These are phyloP conservation scores for Kuraishia floccosa DNA, from an alignment of 805 yeast genomes.

Conservation along the genomic window DNA sequence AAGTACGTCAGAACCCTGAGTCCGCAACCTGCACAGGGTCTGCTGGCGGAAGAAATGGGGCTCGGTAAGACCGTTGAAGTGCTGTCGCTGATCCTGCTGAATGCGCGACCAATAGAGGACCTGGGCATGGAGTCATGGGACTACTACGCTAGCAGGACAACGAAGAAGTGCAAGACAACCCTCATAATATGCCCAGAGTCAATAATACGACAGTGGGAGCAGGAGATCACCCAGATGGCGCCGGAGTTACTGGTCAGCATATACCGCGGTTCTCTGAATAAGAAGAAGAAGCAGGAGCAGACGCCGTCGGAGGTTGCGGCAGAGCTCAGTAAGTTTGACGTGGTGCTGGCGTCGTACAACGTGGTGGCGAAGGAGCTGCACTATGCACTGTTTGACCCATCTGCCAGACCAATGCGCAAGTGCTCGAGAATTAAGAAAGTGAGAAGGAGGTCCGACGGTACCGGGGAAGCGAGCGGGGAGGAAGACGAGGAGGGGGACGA, in stretches of 20 bases:
- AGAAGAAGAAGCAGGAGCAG: slow-evolving; percentile 17
- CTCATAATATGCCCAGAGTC: slow-evolving; percentile 81
- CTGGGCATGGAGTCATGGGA: slow-evolving; percentile 18
- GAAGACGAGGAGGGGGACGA: slow-evolving; percentile 2
- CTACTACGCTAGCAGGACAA: slow-evolving; percentile 28
- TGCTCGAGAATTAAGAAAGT: slow-evolving; percentile 17
- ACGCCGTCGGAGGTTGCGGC: slow-evolving; percentile 31
- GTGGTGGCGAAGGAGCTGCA: slow-evolving; percentile 68
- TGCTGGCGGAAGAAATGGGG: slow-evolving; percentile 95
- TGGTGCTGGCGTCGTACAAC: slow-evolving; percentile 71
- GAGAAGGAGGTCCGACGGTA: slow-evolving; percentile 2
- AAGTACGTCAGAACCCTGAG: slow-evolving; percentile 10
- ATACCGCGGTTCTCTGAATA: slow-evolving; percentile 44
- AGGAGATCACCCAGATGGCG: slow-evolving; percentile 51
- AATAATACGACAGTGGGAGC: slow-evolving; percentile 76
- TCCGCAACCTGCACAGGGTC: slow-evolving; percentile 35
- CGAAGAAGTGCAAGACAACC: slow-evolving; percentile 54
- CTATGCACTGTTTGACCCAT: slow-evolving; percentile 63
- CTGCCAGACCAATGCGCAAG: slow-evolving; percentile 32
- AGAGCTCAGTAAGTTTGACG: slow-evolving; percentile 51
- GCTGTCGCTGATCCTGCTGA: slow-evolving; percentile 48
- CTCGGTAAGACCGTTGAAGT: slow-evolving; percentile 90
- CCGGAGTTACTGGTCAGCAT: slow-evolving; percentile 50
- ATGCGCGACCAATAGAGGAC: slow-evolving; percentile 35
- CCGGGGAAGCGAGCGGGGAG: not conserved